Conservation (phyloP, 2,329 filamentous ascomycete species). For the Verticillium longisporum region DNA sequence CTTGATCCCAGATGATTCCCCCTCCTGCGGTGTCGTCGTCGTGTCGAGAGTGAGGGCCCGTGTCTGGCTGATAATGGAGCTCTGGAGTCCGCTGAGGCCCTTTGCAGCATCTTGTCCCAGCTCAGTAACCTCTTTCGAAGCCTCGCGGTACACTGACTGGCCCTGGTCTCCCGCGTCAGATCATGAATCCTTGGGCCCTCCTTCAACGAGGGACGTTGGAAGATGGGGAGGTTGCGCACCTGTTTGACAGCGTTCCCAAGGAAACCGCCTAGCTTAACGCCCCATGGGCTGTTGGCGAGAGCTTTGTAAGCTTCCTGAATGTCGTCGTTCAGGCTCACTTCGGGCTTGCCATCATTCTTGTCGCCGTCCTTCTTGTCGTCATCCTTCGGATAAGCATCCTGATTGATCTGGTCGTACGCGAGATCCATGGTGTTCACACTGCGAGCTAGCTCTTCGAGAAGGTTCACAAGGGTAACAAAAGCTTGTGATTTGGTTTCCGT, state of each 20-base stretch:
- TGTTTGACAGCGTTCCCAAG: conserved; percentile 91
- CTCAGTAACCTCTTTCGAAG: conserved; percentile 73
- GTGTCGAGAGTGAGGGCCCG: conserved; percentile 63
- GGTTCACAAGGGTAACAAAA: neutral
- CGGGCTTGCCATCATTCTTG: conserved; percentile 31
- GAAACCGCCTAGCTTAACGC: conserved; percentile 78
- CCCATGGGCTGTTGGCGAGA: conserved; percentile 88
- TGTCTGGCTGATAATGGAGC: conserved; percentile 65
- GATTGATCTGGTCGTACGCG: conserved; percentile 93
- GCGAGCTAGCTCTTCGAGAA: neutral
- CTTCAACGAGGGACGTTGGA: too few relatives aligned
- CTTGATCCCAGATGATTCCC: conserved; percentile 12
- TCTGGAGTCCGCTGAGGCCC: conserved; percentile 65
- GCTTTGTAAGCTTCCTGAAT: conserved; percentile 94
- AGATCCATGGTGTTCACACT: conserved; percentile 65
- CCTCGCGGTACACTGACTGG: conserved; percentile 76
- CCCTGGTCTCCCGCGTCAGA: conserved; percentile 42
- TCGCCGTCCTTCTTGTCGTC: conserved; percentile 34
- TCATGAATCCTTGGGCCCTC: neutral
- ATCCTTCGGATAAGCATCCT: conserved; percentile 64
- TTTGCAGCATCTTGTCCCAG: conserved; percentile 77
- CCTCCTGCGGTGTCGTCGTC: conserved; percentile 16
- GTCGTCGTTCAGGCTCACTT: conserved; percentile 69
- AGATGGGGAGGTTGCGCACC: conserved; percentile 37
- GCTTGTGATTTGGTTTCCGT: neutral